Base-by-base conservation (phyloP, 2,329 filamentous ascomycete species). In the Scleromitrula shiraiana region DNA sequence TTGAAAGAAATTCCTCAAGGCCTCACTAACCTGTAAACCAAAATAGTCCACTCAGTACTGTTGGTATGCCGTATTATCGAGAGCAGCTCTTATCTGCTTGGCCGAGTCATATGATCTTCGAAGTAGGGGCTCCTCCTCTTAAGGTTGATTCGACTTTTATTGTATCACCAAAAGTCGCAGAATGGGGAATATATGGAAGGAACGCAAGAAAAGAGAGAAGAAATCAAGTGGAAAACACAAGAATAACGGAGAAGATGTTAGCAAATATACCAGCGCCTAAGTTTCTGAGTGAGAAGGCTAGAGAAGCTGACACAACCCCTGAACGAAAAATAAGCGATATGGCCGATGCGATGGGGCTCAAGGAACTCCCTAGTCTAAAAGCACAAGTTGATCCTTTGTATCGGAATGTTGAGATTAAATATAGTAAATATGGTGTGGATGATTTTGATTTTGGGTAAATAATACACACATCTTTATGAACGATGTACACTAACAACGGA, bases 371-470 rank as follows among this genome's bases (percentile, higher is more conserved):
- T 53, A 83, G 84, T 54, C 78, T 84, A 48, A 85, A 88, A 54
- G 80, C 85, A 33, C 89, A 95, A 49, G 85, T 93, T 4, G 85
- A 91, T 19, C 78, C 86, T 7, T 88, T 93, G 71, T 98, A 98
- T 65, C 83, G 86, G 55, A 90, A 89, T 59, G 86, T 96, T 9
- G 91, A 97, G 65, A 98, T 98, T 69, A 96, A 96, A 65, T 98
- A 97, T 71, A 96, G 91, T 73, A 94, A 89, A 64, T 98, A 96
- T 66, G 93, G 93, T 17, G 89, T 98, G n/a, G 91, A 97, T 61
- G 94, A 98, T 66, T 98, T 98, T 65, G 93, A 98, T 66, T 98
- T 98, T 68, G 85, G 85, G 82, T 88, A 70, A 60, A 80, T 67
- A 29, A 19, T 19, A 17, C 26, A 17, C n/a, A 23, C 24, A 10